phyloP scores from a whole-genome alignment of 192 early-diverging fungal species.

The Radiomyces spectabilis region DNA sequence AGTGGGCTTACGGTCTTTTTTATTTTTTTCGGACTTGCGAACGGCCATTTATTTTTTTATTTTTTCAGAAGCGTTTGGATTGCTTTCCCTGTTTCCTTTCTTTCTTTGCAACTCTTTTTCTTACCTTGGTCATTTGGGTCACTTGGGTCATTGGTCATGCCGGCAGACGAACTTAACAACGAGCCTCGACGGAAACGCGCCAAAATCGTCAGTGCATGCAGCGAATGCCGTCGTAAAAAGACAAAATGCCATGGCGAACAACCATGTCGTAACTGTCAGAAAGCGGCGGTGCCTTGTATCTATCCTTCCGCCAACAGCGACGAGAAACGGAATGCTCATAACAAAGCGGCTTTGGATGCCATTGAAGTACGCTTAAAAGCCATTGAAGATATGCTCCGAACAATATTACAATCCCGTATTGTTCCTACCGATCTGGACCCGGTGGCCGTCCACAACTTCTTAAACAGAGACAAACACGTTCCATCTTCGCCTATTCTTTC shows the following conservation, averaged over 20 bases:
- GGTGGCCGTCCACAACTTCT: slow-evolving; percentile 4
- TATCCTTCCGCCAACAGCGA: slow-evolving; percentile 22
- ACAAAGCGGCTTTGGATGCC: slow-evolving; percentile 20
- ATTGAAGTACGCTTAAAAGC: slow-evolving; percentile 30
- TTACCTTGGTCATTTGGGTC: too few species aligned
- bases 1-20: too few species aligned
- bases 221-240: slow-evolving; percentile 29
- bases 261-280: slow-evolving; percentile 26
- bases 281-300: slow-evolving; percentile 15
- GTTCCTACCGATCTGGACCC: background rate
- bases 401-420: slow-evolving; percentile 13
- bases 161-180: slow-evolving; percentile 8
- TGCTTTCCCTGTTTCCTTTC: too few species aligned
- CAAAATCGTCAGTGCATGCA: slow-evolving; percentile 30
- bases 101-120: too few species aligned
- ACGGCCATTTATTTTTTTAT: too few species aligned
- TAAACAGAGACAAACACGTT: background rate
- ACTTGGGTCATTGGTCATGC: slow-evolving; percentile 9
- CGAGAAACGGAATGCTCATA: slow-evolving; percentile 15
- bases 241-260: slow-evolving; percentile 30
- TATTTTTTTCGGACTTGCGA: too few species aligned
- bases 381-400: slow-evolving; percentile 30
- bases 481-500: background rate
- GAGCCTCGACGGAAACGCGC: slow-evolving; percentile 27
- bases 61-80: too few species aligned